A percentile compares a stretch with the other conserved stretches of the same genome.
Conservation (phyloP, 2,329 filamentous ascomycete genomes). For the Fusarium sp. region DNA sequence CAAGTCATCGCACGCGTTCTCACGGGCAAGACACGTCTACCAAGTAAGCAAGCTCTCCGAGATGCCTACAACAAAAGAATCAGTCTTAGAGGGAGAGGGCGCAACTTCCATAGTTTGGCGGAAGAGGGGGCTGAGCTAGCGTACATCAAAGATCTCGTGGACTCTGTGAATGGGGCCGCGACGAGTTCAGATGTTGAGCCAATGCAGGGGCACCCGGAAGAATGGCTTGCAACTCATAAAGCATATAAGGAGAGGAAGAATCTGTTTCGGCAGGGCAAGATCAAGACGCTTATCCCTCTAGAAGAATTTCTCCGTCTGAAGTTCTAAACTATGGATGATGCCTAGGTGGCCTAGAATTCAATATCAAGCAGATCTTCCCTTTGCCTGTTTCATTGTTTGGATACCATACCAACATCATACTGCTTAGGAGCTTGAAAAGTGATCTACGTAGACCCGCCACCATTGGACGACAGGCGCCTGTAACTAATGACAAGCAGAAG, state of each 20-base stretch:
- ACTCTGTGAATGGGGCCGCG: slow-evolving; percentile 26
- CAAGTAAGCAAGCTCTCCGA: slow-evolving; percentile 11
- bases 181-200: slow-evolving; percentile 6
- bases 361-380: neutral
- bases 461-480: too few species aligned
- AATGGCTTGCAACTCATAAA: slow-evolving; percentile 13
- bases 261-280: neutral
- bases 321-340: neutral
- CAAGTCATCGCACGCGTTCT: slow-evolving; percentile 69
- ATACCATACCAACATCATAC: too few species aligned
- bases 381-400: too few species aligned
- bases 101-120: slow-evolving; percentile 40
- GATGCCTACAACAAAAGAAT: slow-evolving; percentile 38
- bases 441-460: too few species aligned
- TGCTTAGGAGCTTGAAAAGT: too few species aligned
- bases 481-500: too few species aligned
- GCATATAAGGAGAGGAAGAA: neutral
- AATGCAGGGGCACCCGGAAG: slow-evolving; percentile 15
- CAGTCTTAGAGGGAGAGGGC: slow-evolving; percentile 15
- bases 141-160: slow-evolving; percentile 34
- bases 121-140: slow-evolving; percentile 33
- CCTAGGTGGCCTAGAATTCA: neutral
- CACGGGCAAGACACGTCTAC: slow-evolving; percentile 56
- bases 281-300: neutral
- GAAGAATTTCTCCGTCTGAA: neutral